Percentiles rank a stretch among this genome's conserved stretches.
Evolutionary conservation across 225 moss, liverwort and hornwort species (phyloP).

Genomic region (Pseudisothecium myosuroides): DNA sequence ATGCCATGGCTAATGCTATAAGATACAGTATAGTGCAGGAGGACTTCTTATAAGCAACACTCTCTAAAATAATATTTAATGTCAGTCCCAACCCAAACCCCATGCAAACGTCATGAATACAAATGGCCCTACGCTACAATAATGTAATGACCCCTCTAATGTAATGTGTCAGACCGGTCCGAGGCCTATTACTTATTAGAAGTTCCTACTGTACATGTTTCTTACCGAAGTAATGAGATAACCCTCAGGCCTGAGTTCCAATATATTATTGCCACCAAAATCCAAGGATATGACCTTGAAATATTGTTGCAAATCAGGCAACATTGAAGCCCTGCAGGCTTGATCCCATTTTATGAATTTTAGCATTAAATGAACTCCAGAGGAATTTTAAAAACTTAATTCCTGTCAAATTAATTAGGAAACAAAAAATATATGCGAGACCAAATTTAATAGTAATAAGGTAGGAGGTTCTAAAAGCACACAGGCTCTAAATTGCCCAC

Average conservation of each 20-base stretch:
- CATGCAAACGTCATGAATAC: background rate
- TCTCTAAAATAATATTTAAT: background rate
- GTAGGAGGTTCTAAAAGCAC: no score
- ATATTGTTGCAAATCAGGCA: conserved; percentile 26
- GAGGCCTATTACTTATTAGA: background rate
- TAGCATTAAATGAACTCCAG: background rate
- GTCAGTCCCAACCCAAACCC: rapidly evolving
- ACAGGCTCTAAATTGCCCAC: no score
- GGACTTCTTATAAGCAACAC: background rate
- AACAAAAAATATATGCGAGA: background rate
- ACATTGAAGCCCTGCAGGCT: conserved; percentile 5
- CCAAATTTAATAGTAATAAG: background rate
- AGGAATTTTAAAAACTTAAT: background rate
- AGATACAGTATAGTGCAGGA: background rate
- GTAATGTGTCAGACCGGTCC: rapidly evolving
- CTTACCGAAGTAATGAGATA: conserved; percentile 70
- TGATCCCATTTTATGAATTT: background rate
- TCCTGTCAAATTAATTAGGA: background rate
- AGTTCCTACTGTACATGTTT: background rate
- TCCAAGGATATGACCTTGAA: conserved; percentile 57
- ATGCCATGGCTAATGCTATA: background rate
- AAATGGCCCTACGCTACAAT: background rate
- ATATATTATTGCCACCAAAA: conserved; percentile 36
- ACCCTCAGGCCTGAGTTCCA: conserved; percentile 41
- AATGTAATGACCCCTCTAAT: background rate